Conservation (phyloP, 768 basidiomycete species). For the Gymnopilus junonius region DNA sequence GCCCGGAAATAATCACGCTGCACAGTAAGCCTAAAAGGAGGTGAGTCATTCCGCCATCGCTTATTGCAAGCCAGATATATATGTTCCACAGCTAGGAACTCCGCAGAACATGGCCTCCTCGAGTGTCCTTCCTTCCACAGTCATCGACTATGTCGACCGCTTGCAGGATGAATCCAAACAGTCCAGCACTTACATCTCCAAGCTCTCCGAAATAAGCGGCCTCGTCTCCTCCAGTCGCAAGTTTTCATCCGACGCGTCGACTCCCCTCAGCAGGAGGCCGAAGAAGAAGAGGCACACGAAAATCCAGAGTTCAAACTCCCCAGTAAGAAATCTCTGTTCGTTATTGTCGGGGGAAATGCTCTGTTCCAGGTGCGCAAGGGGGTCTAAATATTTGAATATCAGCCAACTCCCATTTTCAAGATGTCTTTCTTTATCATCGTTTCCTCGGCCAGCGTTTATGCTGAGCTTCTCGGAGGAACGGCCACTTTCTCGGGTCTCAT, state of each 20-base stretch:
- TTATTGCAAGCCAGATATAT: not conserved
- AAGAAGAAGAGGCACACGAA: slow-evolving; percentile 7
- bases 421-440: slow-evolving; percentile 73
- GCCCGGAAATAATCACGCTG: not conserved
- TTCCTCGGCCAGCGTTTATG: slow-evolving; percentile 67
- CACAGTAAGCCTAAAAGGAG: not conserved
- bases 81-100: not conserved
- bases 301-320: slow-evolving; percentile 35
- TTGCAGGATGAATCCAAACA: slow-evolving; percentile 5
- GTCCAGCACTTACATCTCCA: slow-evolving; percentile 15
- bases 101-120: slow-evolving; percentile 17
- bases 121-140: slow-evolving; percentile 16
- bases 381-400: not conserved
- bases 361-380: slow-evolving; percentile 30
- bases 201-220: slow-evolving; percentile 16
- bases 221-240: slow-evolving; percentile 16
- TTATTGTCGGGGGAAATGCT: slow-evolving; percentile 32
- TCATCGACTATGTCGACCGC: slow-evolving; percentile 19
- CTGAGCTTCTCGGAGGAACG: slow-evolving; percentile 64
- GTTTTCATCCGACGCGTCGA: slow-evolving; percentile 17
- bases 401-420: slow-evolving; percentile 32
- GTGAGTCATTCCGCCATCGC: not conserved
- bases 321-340: slow-evolving; percentile 26
- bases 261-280: not conserved
- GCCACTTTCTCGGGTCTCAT: slow-evolving; percentile 72